Conservation (phyloP, 805 yeast species). For the Tanozyma kutaoensis region DNA sequence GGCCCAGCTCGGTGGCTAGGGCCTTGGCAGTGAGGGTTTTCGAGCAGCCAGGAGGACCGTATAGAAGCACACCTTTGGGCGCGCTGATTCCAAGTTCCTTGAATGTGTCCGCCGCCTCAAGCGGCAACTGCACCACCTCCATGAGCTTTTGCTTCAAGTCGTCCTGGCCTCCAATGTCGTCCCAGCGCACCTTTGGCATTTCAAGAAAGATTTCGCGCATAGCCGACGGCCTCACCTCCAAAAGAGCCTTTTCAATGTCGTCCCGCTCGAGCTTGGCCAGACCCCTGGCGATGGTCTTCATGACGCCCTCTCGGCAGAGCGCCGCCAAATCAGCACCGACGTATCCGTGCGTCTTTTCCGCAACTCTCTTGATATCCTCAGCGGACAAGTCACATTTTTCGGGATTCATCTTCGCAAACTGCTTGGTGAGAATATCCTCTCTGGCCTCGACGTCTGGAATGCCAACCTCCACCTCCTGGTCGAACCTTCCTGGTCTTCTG, state of each 20-base stretch:
- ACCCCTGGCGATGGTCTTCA: slow-evolving; percentile 65
- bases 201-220: slow-evolving; percentile 93
- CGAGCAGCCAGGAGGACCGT: slow-evolving; percentile 99
- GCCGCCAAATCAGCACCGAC: slow-evolving; percentile 95
- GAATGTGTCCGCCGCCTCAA: slow-evolving; percentile 72
- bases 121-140: slow-evolving; percentile 88
- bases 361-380: slow-evolving; percentile 47
- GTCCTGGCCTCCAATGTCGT: slow-evolving; percentile 92
- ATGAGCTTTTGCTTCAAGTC: slow-evolving; percentile 65
- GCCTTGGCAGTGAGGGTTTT: slow-evolving; percentile 93
- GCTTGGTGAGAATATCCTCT: slow-evolving; percentile 52
- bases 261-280: slow-evolving; percentile 8
- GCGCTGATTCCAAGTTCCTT: slow-evolving; percentile 67
- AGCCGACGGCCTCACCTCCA: slow-evolving; percentile 87
- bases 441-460: slow-evolving; percentile 84
- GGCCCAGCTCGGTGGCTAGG: slow-evolving; percentile 87
- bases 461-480: slow-evolving; percentile 80
- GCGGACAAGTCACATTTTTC: slow-evolving; percentile 32
- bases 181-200: slow-evolving; percentile 89
- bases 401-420: slow-evolving; percentile 38
- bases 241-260: slow-evolving; percentile 65
- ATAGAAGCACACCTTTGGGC: slow-evolving; percentile 84
- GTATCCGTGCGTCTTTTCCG: slow-evolving; percentile 84
- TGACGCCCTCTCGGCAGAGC: slow-evolving; percentile 74
- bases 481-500: slow-evolving; percentile 81